Base-by-base conservation (phyloP, 345 rosid species). In the Dimocarpus longan region DNA sequence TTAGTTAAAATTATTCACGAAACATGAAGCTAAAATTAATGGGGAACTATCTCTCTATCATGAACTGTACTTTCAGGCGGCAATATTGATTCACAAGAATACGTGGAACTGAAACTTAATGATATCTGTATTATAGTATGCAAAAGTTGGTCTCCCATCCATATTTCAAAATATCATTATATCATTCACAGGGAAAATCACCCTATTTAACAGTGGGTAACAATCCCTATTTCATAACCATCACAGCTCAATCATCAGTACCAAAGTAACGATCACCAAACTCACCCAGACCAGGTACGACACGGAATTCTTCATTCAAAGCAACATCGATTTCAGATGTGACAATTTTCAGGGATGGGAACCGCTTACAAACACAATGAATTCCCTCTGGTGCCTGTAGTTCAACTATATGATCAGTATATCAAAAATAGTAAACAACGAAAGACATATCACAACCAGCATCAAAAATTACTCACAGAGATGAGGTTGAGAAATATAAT, bases 241-340 rank as follows among this genome's bases (percentile, higher is more conserved):
- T 28, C 39, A 22, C 67, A 16, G 21, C 66, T 86, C 83, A 95
- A 82, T 97, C 98, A 77, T 94, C 98, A 8, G 99, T 97, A 8
- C 98, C 98, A 64, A 97, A 97, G 90, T 97, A 97, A 11, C 97
- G 94, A 83, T 97, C 98, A 1, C 99, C 99, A 73, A 92, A 97
- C 90, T 97, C 98, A 28, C 98, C 99, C 95, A 97, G 78, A 24
- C 99, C 99, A 11, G 99, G 99, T 83, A 97, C 88, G 43, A 96
- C 98, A 10, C 97, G 93, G 81, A 84, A 97, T 76, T 94, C 99
- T 78, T 93, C 91, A 66, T 97, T 94, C 75, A 94, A 80, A 11
- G 93, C 84, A 81, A 75, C 93, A 68, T 97, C 98, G 65, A 97
- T 97, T 86, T 97, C 99, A 3, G 98, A 97, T 24, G 99, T 97